A percentile compares a stretch with the other conserved stretches of the same genome.
Evolutionary conservation across 2,329 filamentous ascomycete species (phyloP).

Genomic region (Scleromitrula shiraiana): DNA sequence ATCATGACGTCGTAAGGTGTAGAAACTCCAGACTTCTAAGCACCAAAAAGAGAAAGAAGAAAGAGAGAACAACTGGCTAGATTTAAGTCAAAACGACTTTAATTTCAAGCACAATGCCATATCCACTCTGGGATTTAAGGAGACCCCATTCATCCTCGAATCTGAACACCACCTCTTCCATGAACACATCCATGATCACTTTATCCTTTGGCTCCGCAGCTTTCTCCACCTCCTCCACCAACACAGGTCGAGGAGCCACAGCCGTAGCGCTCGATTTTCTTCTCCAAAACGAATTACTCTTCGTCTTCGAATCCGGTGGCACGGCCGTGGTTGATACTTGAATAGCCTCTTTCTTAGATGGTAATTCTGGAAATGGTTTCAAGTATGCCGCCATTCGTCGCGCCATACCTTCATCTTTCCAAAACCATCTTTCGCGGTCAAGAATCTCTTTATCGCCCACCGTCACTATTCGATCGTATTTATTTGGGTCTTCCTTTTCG

Average conservation of each 20-base stretch:
- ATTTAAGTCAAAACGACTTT: slow-evolving; percentile 2
- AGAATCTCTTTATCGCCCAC: slow-evolving; percentile 18
- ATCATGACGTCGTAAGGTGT: no score
- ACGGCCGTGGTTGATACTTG: not conserved
- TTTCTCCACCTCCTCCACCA: slow-evolving; percentile 2
- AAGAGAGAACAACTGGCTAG: no score
- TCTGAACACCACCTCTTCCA: slow-evolving; percentile 45
- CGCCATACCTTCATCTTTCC: slow-evolving; percentile 25
- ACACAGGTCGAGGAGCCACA: not conserved
- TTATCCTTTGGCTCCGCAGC: slow-evolving; percentile 10
- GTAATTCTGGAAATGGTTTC: slow-evolving; percentile 13
- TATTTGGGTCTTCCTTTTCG: slow-evolving; percentile 17
- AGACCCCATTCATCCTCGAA: slow-evolving; percentile 68
- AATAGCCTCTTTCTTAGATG: slow-evolving; percentile 10
- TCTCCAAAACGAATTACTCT: slow-evolving; percentile 14
- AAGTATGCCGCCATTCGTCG: slow-evolving; percentile 18
- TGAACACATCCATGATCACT: slow-evolving; percentile 22
- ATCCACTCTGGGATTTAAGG: slow-evolving; percentile 23
- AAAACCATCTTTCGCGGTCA: slow-evolving; percentile 17
- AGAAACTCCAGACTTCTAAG: no score
- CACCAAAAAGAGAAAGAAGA: no score
- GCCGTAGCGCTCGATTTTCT: slow-evolving; percentile 14
- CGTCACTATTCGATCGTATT: slow-evolving; percentile 18
- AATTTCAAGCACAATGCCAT: slow-evolving; percentile 23
- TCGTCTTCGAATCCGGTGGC: not conserved